phyloP scores from a whole-genome alignment of 2,329 filamentous ascomycete species.

The Fusarium robinianum region DNA sequence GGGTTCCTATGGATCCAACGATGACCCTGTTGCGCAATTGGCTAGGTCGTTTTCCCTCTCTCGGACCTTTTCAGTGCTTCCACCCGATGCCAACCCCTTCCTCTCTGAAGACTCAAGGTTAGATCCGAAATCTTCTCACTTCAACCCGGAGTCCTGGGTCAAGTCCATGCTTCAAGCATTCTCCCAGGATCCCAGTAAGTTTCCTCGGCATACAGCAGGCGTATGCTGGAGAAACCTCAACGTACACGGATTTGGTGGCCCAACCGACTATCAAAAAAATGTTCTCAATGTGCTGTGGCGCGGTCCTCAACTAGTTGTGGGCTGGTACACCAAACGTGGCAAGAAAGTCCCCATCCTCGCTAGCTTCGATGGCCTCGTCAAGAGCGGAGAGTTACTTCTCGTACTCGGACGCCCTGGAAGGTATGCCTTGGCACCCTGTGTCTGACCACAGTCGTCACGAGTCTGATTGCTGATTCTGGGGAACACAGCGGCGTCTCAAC shows the following conservation, averaged over 20 bases:
- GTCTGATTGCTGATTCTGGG: too few species aligned
- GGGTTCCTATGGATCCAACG: too few species aligned
- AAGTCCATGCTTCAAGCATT: slow-evolving; percentile 24
- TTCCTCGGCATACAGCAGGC: slow-evolving; percentile 18
- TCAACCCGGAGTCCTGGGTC: slow-evolving; percentile 15
- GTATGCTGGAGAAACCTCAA: slow-evolving; percentile 19
- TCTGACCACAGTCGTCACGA: neutral
- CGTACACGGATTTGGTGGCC: slow-evolving; percentile 16
- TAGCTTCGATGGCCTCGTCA: slow-evolving; percentile 20
- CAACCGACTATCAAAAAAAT: slow-evolving; percentile 20
- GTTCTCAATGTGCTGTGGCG: slow-evolving; percentile 18
- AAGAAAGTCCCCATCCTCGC: slow-evolving; percentile 21
- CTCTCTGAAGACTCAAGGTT: slow-evolving; percentile 14
- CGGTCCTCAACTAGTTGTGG: slow-evolving; percentile 4
- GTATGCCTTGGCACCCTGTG: too few species aligned
- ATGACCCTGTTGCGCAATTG: slow-evolving; percentile 15
- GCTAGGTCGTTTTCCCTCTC: slow-evolving; percentile 25
- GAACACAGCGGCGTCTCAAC: slow-evolving; percentile 21
- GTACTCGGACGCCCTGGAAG: slow-evolving; percentile 27
- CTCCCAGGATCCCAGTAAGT: slow-evolving; percentile 21
- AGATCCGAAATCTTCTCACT: slow-evolving; percentile 18
- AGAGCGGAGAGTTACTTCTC: slow-evolving; percentile 23
- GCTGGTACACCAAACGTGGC: slow-evolving; percentile 5
- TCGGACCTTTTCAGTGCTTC: slow-evolving; percentile 15
- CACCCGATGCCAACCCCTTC: slow-evolving; percentile 12